Evolutionary conservation across 495 filamentous ascomycete genomes (phyloP), one percentile per base, ranked within the genome.

Genomic region (Lindgomyces ingoldianus): DNA sequence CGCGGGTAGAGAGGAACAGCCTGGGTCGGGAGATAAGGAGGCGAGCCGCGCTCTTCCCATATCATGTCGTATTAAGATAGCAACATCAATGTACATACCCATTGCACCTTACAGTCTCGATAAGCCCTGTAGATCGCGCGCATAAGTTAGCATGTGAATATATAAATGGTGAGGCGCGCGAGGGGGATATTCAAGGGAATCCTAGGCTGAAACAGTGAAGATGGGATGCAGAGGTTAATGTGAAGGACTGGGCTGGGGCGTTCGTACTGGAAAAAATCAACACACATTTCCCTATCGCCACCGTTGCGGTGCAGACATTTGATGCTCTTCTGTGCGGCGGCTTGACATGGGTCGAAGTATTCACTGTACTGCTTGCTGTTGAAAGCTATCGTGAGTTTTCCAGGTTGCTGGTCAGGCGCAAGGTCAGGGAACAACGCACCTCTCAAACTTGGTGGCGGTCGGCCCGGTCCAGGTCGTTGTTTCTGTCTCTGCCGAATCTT

Each of bases 311-410:
- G 86, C 75, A 98, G 80, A 77, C 93, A 98, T 71, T 83, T 85
- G 12, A 96, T 83, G 75, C 91, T 96, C 62, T 84, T 81, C 48
- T 85, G 76, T n/a, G 94, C 93, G n/a, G 90, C 92, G 58, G 95
- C 91, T 73, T 97, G 92, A 73, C 93, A 98, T 14, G 93, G 93
- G 71, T 98, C 93, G 70, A 91, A 90, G 76, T 87, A 97, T 74
- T 96, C 85, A 76, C 91, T 94, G 62, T 85, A 79, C 53, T 76
- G 78, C 79, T 98, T 98, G 67, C 93, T 96, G 67, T 14, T 21
- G 26, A 36, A 14, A 25, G 19, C 16, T 14, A 9, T 33, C 3
- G 27, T 53, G 14, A 61, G 45, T n/a, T 39, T 39, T 18, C 12
- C 19, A 33, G 39, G 36, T 47, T 33, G 36, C 4, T 39, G 22